phyloP scores from a whole-genome alignment of 495 filamentous ascomycete species.

The Trichoderma orchidacearum region DNA sequence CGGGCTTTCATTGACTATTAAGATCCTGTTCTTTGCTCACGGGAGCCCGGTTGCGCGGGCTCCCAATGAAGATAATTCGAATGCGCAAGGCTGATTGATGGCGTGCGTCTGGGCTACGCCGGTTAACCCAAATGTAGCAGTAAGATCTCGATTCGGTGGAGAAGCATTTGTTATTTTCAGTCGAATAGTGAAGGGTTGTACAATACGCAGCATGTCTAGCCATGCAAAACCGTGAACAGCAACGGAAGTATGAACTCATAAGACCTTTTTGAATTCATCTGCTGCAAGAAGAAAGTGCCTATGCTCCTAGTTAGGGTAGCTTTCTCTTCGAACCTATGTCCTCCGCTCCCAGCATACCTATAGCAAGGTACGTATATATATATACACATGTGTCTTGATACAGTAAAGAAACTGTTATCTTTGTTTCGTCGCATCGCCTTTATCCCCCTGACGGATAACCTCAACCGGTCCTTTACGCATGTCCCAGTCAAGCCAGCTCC shows the following conservation, averaged over 20 bases:
- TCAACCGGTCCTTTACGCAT: not conserved
- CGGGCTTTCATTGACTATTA: conserved; percentile 81
- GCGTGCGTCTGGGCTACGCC: too few species aligned
- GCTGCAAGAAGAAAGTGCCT: too few species aligned
- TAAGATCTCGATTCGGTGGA: not conserved
- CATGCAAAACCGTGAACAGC: too few species aligned
- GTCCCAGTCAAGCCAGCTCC: conserved; percentile 83
- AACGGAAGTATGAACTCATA: too few species aligned
- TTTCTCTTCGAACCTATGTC: too few species aligned
- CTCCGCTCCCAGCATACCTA: too few species aligned
- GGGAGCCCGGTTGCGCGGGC: conserved; percentile 40
- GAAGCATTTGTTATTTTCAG: too few species aligned
- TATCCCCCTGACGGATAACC: not conserved
- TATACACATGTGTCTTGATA: not conserved
- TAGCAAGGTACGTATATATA: too few species aligned
- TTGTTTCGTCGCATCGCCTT: not conserved
- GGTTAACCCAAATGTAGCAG: too few species aligned
- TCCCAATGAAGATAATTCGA: not conserved
- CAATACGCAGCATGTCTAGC: not conserved
- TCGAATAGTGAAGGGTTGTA: not conserved
- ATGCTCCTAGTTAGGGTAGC: too few species aligned
- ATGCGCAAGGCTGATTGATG: too few species aligned
- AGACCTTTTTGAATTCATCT: too few species aligned
- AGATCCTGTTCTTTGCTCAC: conserved; percentile 89
- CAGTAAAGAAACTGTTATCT: not conserved